These are phyloP conservation scores for Fraxinus velutina DNA, from an alignment of 305 asterid species.

Conservation along the genomic window DNA sequence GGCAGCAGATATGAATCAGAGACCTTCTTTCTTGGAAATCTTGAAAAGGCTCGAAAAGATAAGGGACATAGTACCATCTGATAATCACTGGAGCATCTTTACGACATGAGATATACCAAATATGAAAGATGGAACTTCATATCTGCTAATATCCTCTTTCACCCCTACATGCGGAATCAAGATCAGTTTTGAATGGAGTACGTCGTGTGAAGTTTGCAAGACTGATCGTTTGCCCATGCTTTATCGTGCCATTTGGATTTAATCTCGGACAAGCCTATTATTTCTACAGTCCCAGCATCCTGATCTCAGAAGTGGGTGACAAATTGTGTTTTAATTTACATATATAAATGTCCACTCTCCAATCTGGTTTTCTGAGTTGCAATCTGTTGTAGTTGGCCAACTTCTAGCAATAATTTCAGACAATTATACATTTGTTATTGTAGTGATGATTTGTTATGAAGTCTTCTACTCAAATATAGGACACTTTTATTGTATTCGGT, in stretches of 20 bases:
- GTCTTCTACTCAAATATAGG: background rate
- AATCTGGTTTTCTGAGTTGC: background rate
- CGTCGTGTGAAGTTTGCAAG: background rate
- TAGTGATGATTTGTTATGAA: background rate
- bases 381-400: background rate
- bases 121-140: background rate
- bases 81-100: conserved; percentile 71
- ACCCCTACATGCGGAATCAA: background rate
- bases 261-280: background rate
- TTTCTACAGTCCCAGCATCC: background rate
- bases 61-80: conserved; percentile 52
- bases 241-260: background rate
- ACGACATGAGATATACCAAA: conserved; percentile 28
- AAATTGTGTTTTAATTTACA: background rate
- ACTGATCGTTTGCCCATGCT: background rate
- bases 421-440: background rate
- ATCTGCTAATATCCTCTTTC: background rate
- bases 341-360: background rate
- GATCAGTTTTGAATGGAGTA: conserved; percentile 7
- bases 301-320: conserved; percentile 14
- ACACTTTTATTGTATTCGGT: background rate
- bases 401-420: background rate
- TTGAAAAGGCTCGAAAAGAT: conserved; percentile 67
- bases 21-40: conserved; percentile 87
- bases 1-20: conserved; percentile 75